Base-by-base conservation (phyloP, 208 protist genomes). In the Crithidia fasciculata region DNA sequence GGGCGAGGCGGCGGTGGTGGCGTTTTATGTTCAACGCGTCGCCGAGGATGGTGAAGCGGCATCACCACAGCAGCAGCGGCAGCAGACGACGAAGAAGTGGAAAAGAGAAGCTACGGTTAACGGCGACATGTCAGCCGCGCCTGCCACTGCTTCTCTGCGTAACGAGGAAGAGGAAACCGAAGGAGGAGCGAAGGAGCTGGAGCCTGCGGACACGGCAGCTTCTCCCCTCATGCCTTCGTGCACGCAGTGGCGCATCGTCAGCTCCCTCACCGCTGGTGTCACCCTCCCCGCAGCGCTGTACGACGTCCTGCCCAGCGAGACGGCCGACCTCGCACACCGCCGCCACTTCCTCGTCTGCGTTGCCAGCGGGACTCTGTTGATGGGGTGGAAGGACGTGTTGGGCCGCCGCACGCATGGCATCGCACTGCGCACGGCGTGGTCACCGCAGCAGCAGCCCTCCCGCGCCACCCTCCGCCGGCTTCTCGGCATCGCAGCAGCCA, bases 381-480 rank as follows among this genome's bases (percentile, higher is more conserved):
- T 86, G 80, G 74, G 81, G 58, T 82, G 79, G 70, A 77, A 79
- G 8, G 56, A 28, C 2, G 61, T 88, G 8, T 56, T 81, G 69
- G 55, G 68, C 5, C 60, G 43, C 3, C 41, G 49, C 45, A 18
- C 60, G 16, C 68, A 43, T 5, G 85, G 85, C 39, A 59, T 80
- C 6, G 85, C 82, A 5, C 60, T 90, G 61, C 76, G 50, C n/a
- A 79, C 65, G 57, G 55, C 66, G 41, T 83, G 80, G 78, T 84
- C 75, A 37, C 77, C 81, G n/a, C 58, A 74, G 40, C 72, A 62
- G 36, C 85, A 90, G 57, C 79, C 82, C 37, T 87, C 80, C 9
- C 76, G 78, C 39, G 39, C 73, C 12, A 65, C 54, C 4, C 50
- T 90, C 28, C 56, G 54, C 28, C 47, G 54, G 10, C 73, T 67